phyloP scores from a whole-genome alignment of 805 yeast genomes.

The Cyberlindnera subsufficiens region DNA sequence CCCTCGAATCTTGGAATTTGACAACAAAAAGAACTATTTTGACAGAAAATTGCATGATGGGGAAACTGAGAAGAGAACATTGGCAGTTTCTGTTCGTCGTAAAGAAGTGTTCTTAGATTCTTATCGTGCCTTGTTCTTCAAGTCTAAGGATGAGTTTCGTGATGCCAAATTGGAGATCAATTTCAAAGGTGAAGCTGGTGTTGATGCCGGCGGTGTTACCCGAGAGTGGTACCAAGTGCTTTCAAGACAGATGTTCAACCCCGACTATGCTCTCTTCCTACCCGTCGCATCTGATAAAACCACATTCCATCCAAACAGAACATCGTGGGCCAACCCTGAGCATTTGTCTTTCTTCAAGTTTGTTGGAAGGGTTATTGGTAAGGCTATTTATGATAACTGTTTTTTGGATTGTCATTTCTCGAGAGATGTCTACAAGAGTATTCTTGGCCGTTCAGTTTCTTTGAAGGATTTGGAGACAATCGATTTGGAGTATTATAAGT shows the following conservation, averaged over 20 bases:
- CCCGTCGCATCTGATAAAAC: slow-evolving; percentile 91
- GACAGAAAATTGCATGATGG: slow-evolving; percentile 62
- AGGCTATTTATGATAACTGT: slow-evolving; percentile 84
- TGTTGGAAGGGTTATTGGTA: slow-evolving; percentile 90
- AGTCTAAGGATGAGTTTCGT: slow-evolving; percentile 66
- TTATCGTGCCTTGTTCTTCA: slow-evolving; percentile 74
- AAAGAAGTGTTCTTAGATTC: slow-evolving; percentile 92
- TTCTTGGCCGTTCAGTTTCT: slow-evolving; percentile 73
- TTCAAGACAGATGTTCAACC: slow-evolving; percentile 92
- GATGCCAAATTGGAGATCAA: slow-evolving; percentile 67
- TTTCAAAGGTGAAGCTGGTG: slow-evolving; percentile 93
- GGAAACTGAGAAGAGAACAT: slow-evolving; percentile 34
- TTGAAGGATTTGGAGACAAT: slow-evolving; percentile 91
- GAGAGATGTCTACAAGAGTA: slow-evolving; percentile 86
- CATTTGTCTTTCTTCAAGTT: slow-evolving; percentile 90
- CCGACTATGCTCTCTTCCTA: slow-evolving; percentile 85
- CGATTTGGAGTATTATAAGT: slow-evolving; percentile 88
- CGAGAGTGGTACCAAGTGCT: slow-evolving; percentile 97
- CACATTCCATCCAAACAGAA: slow-evolving; percentile 91
- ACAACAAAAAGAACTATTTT: slow-evolving; percentile 84
- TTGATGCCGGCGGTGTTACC: slow-evolving; percentile 97
- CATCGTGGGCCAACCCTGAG: slow-evolving; percentile 90
- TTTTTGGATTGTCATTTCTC: slow-evolving; percentile 92
- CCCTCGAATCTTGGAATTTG: slow-evolving; percentile 88
- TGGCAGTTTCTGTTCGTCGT: slow-evolving; percentile 69